Evolutionary conservation across 208 protist species (phyloP), one percentile per base, ranked within the genome.

Genomic region (Porcisia deanei): DNA sequence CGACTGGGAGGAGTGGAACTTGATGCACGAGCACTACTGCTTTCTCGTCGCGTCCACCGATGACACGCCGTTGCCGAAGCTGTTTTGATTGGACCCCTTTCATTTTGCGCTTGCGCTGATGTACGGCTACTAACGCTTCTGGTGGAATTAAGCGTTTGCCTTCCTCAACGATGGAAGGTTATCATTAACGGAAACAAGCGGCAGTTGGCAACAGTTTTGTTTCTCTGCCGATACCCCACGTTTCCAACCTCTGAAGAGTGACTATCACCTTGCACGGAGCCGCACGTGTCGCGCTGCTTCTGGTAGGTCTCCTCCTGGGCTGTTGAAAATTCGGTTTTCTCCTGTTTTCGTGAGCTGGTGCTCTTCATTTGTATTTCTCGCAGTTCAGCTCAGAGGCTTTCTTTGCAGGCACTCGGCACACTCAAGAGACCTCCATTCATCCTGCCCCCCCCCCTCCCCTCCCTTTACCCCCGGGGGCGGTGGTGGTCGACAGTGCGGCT

Each of bases 11-110:
- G 94, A 97, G 80, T 97, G 94, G 92, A 94, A 93, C 57, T 76
- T 97, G 68, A 91, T 97, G 79, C 94, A 96, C 73, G 94, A 97
- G n/a, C 94, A 97, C 75, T 97, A 97, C 81, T 92, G 91, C 71
- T 96, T 97, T 73, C 78, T 97, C 9, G 81, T 93, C 53, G 94
- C 91, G n/a, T 80, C 81, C 37, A 93, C 85, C 39, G 81, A 75
- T 16, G 71, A 85, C 9, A 75, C 76, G 0, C 69, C 84, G 34
- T 43, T 93, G 25, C 88, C 88, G 1, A 78, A 84, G 54, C 78
- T 92, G 16, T 89, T 89, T 65, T 82, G 69, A 80, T 45, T 14
- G 4, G 2, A 4, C 41, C 20, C 30, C 59, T 41, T 65, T 0
- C 0, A 30, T 30, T 67, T 67, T 3, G 2, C 47, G 47, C 5